A percentile compares a stretch with the other conserved stretches of the same genome.
Evolutionary conservation across 139 green algal species (phyloP).

Genomic region (Chlamydomonas sp.): DNA sequence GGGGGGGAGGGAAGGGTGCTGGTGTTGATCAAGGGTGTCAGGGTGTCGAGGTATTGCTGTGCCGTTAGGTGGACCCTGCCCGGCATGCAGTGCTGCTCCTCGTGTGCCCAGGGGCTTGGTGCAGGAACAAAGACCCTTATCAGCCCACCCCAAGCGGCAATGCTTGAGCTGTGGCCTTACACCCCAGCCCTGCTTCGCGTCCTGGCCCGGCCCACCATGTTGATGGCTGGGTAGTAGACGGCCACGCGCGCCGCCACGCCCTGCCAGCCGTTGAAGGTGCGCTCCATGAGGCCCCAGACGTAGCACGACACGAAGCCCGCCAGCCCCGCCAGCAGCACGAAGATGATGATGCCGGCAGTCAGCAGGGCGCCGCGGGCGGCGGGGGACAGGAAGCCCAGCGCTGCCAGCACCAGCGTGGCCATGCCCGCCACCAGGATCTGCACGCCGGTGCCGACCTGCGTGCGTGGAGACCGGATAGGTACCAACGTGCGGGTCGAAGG

Average conservation of each 20-base stretch:
- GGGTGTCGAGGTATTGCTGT: no score
- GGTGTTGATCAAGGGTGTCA: no score
- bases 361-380: slow-evolving; percentile 90
- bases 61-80: no score
- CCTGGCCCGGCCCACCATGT: slow-evolving; percentile 43
- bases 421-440: slow-evolving; percentile 84
- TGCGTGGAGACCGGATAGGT: slow-evolving; percentile 7
- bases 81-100: no score
- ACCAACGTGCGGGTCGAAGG: background rate
- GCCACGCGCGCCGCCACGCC: slow-evolving; percentile 55
- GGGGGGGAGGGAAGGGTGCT: no score
- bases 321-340: slow-evolving; percentile 80
- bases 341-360: slow-evolving; percentile 85
- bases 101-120: no score
- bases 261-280: slow-evolving; percentile 78
- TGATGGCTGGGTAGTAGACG: slow-evolving; percentile 90
- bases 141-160: no score
- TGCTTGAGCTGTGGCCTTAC: no score
- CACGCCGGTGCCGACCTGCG: slow-evolving; percentile 84
- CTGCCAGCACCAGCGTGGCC: slow-evolving; percentile 91
- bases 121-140: no score
- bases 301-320: slow-evolving; percentile 62
- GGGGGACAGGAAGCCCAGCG: slow-evolving; percentile 95
- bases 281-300: slow-evolving; percentile 88
- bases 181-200: no score